Evolutionary conservation across 1,284 basidiomycete species (phyloP), one percentile per base, ranked within the genome.

Genomic region (Agroathelia rolfsii): DNA sequence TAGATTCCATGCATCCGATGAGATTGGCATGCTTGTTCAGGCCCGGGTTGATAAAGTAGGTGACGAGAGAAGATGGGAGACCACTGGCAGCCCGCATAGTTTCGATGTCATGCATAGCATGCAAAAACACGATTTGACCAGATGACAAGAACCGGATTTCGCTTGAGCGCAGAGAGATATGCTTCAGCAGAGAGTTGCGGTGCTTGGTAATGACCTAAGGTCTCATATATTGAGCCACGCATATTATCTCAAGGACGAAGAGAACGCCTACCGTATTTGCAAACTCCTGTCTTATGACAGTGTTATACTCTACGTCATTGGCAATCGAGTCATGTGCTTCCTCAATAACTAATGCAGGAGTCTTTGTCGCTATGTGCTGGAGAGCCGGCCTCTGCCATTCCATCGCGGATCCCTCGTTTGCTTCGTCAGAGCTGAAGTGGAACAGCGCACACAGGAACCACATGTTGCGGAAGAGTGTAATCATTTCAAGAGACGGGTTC

Each of bases 401-500:
- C 61, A 80, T 78, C 4, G 82, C 76, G 23, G 65, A 64, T 25
- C 62, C 64, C 30, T 72, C 68, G 50, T 61, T 55, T 39, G 68
- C 53, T 48, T 72, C 55, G 39, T 53, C 40, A 42, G 62, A 36
- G 55, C 62, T 28, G 43, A 89, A 82, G 22, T 82, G 76, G 48
- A 92, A 90, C 10, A 96, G 67, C 12, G 85, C 74, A 47, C 86
- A 89, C 9, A 96, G 59, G 58, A 95, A 89, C 94, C 94, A 98
- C 60, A 93, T 71, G 52, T 90, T 92, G 29, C 93, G 75, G 70
- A 96, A 98, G 12, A 89, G 64, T 3, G 77, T 67, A 3, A 86
- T 78, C n/a, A 87, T 53, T 28, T 79, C 78, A 1, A 72, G 51
- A 3, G 76, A 67, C 12, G 80, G 53, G 22, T 69, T 55, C 9